Percentiles rank a stretch among this genome's conserved stretches.
phyloP scores from a whole-genome alignment of 176 grass and related monocot genomes.

The Phragmites australis region DNA sequence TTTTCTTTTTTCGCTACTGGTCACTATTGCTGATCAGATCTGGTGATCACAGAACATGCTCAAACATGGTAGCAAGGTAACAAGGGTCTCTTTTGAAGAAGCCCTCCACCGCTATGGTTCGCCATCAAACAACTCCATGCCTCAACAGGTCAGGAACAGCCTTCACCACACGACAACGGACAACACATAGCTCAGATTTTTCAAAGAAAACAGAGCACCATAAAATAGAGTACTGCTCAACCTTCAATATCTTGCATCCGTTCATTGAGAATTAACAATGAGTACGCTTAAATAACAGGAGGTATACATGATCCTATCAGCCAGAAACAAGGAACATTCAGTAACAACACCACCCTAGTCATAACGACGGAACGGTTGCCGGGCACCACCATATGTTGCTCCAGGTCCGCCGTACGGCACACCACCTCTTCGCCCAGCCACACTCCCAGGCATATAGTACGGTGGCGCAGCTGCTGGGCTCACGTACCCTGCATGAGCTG shows the following conservation, averaged over 20 bases:
- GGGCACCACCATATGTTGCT: conserved; percentile 19
- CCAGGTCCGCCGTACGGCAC: conserved; percentile 41
- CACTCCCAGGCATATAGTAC: conserved; percentile 26
- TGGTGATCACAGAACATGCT: too few species aligned
- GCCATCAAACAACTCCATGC: too few species aligned
- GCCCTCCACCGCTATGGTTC: too few species aligned
- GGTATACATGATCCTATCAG: conserved; percentile 15
- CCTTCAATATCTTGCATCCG: not conserved
- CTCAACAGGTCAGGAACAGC: too few species aligned
- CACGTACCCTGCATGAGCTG: conserved; percentile 17
- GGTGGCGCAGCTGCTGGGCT: conserved; percentile 12
- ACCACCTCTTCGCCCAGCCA: conserved; percentile 16
- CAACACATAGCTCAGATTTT: not conserved
- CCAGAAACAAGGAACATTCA: conserved; percentile 23
- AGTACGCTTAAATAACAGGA: not conserved
- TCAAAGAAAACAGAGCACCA: not conserved
- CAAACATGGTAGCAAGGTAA: too few species aligned
- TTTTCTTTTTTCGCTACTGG: too few species aligned
- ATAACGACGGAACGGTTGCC: conserved; percentile 40
- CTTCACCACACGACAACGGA: too few species aligned
- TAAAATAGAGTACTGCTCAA: not conserved
- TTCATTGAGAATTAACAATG: not conserved
- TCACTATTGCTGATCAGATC: too few species aligned
- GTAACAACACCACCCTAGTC: conserved; percentile 8
- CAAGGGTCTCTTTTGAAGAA: too few species aligned